Conservation (phyloP, 768 basidiomycete species). For the Crucibulum laeve region DNA sequence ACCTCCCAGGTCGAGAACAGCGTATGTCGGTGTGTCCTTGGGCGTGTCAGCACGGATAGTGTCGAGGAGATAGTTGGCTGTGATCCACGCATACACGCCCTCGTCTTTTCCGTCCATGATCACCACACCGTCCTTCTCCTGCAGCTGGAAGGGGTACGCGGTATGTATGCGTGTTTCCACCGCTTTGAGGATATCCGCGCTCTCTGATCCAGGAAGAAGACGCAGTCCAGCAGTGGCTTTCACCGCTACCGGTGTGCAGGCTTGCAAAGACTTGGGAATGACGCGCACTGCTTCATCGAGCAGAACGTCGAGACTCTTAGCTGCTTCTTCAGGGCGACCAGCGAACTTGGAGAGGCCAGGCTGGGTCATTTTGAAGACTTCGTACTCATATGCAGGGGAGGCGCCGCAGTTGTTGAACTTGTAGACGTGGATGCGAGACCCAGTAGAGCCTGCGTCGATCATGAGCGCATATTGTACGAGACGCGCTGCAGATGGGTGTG, state of each 20-base stretch:
- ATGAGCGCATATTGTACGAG: constrained; percentile 93
- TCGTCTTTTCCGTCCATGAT: constrained; percentile 97
- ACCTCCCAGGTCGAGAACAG: constrained; percentile 94
- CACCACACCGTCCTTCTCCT: constrained; percentile 57
- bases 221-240: constrained; percentile 91
- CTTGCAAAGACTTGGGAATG: constrained; percentile 64
- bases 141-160: constrained; percentile 62
- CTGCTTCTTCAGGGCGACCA: constrained; percentile 62
- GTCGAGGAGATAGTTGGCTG: constrained; percentile 87
- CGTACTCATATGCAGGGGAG: constrained; percentile 83
- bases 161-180: constrained; percentile 56
- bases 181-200: constrained; percentile 68
- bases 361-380: constrained; percentile 80
- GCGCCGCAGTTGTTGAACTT: constrained; percentile 91
- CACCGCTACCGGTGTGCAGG: constrained; percentile 85
- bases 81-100: constrained; percentile 98
- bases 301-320: constrained; percentile 71
- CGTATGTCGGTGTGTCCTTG: constrained; percentile 53
- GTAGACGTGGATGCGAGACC: constrained; percentile 96
- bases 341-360: constrained; percentile 74
- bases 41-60: constrained; percentile 58
- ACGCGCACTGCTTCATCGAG: constrained; percentile 76
- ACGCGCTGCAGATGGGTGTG: constrained; percentile 42
- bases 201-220: constrained; percentile 57
- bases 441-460: constrained; percentile 98